Evolutionary conservation across 2,329 filamentous ascomycete genomes (phyloP), one percentile per base, ranked within the genome.

Genomic region (Pseudopithomyces chartarum): DNA sequence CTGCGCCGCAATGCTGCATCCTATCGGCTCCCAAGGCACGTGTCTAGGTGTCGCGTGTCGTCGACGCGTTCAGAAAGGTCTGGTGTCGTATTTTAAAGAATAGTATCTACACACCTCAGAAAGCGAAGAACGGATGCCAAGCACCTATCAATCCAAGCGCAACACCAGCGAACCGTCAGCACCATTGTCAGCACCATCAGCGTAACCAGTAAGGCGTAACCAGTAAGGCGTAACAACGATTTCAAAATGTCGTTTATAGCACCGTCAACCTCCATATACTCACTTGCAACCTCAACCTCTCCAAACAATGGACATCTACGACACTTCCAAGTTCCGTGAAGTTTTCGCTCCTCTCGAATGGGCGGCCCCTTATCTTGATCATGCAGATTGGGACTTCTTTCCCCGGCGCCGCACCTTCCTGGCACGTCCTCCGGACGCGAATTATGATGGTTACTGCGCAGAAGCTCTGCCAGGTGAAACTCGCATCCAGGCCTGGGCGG

Each of bases 291-390:
- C 33, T 34, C 26, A 10, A 29, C 26, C 23, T 22, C 40, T 26
- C 12, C 29, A 12, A 10, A 43, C 38, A 12, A 36, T 23, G 23
- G 34, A 7, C 7, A 65, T 60, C 60, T 38, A 56, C 15, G 43
- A 49, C 47, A 51, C 42, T 20, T 46, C 61, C 19, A 53, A 60
- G 33, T 40, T 58, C 20, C 54, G 64, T 49, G 58, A 69, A 49
- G 55, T 52, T 32, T 70, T 69, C 54, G 62, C 60, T 20, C 51
- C 62, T 10, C 15, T 70, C 20, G 44, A 52, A 52, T 71, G 68
- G 66, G 67, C 65, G 23, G 54, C 54, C n/a, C 61, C 57, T 13
- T 58, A 61, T 54, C 55, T 71, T 48, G 57, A 51, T n/a, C 64
- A 62, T 13, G 54, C 61, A 8, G 46, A 68, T 10, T 69, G 67